A percentile compares a stretch with the other conserved stretches of the same genome.
Conservation (phyloP, 441 rosid species). For the Jatropha podagrica region DNA sequence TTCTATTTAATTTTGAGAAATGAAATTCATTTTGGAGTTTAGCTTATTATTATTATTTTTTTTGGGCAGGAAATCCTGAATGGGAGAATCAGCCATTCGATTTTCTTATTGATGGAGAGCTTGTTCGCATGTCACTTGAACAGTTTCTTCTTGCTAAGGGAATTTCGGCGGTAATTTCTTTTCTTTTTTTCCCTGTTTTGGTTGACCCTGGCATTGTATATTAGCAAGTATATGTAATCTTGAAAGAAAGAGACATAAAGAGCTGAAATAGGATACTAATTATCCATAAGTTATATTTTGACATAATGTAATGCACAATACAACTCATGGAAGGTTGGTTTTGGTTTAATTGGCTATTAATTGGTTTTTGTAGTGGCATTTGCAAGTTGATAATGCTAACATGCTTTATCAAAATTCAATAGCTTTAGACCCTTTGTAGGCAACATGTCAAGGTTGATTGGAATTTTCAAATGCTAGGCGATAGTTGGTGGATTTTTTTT, state of each 20-base stretch:
- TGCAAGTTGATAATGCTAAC: neutral
- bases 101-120: conserved; percentile 89
- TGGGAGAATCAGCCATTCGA: conserved; percentile 85
- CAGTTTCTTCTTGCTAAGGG: conserved; percentile 89
- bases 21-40: neutral
- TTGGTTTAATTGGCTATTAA: neutral
- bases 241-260: no score
- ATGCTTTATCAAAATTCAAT: neutral
- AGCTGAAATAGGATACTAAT: no score
- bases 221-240: no score
- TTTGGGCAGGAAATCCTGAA: conserved; percentile 54
- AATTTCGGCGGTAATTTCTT: conserved; percentile 72
- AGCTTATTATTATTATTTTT: neutral
- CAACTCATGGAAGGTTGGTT: neutral
- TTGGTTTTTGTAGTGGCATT: neutral
- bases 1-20: no score
- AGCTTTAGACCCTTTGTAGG: neutral
- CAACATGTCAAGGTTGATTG: neutral
- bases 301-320: neutral
- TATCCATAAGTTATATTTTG: neutral
- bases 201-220: no score
- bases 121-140: conserved; percentile 83
- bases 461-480: neutral
- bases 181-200: neutral
- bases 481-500: neutral